phyloP scores from a whole-genome alignment of 148 eudicot genomes.

The Vaccinium darrowii region DNA sequence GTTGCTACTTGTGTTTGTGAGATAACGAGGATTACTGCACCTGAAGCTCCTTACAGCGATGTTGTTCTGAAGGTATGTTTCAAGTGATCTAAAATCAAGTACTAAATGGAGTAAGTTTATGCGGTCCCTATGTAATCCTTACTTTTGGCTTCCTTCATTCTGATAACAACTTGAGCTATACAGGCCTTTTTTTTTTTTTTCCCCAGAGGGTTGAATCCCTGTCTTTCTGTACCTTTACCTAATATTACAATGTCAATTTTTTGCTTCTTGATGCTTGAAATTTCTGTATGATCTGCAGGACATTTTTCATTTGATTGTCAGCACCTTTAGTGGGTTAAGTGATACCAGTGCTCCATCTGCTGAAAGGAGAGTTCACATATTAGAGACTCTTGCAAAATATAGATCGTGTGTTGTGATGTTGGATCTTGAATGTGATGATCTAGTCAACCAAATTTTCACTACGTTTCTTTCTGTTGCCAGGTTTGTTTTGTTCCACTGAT shows the following conservation, averaged over 20 bases:
- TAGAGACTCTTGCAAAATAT: conserved; percentile 93
- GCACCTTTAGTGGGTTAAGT: conserved; percentile 75
- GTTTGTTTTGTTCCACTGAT: conserved; percentile 33
- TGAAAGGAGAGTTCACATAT: conserved; percentile 81
- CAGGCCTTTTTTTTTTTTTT: background rate
- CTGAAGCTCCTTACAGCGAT: conserved; percentile 93
- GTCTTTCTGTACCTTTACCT: background rate
- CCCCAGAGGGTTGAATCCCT: background rate
- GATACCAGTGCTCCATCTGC: conserved; percentile 79
- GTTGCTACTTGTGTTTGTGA: conserved; percentile 94
- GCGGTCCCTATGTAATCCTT: background rate
- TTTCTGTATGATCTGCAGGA: conserved; percentile 50
- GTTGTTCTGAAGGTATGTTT: conserved; percentile 69
- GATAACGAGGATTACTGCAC: conserved; percentile 96
- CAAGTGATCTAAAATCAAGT: background rate
- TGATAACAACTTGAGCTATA: background rate
- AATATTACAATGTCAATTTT: background rate
- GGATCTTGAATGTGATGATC: conserved; percentile 98
- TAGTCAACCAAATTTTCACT: conserved; percentile 76
- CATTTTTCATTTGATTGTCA: conserved; percentile 71
- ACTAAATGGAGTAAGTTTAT: background rate
- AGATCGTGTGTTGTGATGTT: conserved; percentile 97
- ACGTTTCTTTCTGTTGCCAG: conserved; percentile 84
- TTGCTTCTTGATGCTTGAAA: conserved; percentile 15
- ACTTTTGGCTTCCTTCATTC: conserved; percentile 12